Evolutionary conservation across 2,329 filamentous ascomycete genomes (phyloP), one percentile per base, ranked within the genome.

Genomic region (Sclerotinia minor): DNA sequence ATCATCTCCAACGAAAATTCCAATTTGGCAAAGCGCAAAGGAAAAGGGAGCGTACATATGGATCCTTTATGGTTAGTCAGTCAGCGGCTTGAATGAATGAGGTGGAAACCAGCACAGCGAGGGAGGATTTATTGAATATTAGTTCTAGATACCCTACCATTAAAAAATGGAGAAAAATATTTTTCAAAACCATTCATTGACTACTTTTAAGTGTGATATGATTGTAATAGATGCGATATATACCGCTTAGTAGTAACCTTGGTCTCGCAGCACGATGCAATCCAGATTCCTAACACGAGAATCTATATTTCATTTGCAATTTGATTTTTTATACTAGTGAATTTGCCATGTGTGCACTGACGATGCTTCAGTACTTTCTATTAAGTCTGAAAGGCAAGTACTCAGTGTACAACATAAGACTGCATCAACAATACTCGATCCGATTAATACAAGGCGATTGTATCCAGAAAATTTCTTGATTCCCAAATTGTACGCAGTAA

Each of bases 131-230:
- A 41, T 63, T 38, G 45, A 50, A 63, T 50, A 38, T 26, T 63
- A 63, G 59, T 63, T 50, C 32, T 38, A 50, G 59, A 63, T 50
- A 50, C 47, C 59, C 59, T 63, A 50, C 45, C 32, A 5, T 35
- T 50, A 45, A 29, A 50, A 57, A 61, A 38, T 26, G 7, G n/a
- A 24, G 38, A 26, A 59, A 45, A 21, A 4, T 15, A 24, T 50
- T 41, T 38, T 13, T 63, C 47, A 5, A 50, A 38, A 24, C 29
- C 38, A 38, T 4, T 11, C 15, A 45, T 41, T 44, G 2, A 15
- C n/a, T 13, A 7, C 26, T 26, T 15, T n/a, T 29, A n/a, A 6
- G 41, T 13, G 9, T 59, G 17, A 24, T 38, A 35, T 50, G 45
- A 38, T 21, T 9, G n/a, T 13, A 6, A 24, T 11, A 19, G 7